Percentiles rank a stretch among this genome's conserved stretches.
Evolutionary conservation across 805 yeast genomes (phyloP).

Genomic region (Tetrapisispora arboricola): DNA sequence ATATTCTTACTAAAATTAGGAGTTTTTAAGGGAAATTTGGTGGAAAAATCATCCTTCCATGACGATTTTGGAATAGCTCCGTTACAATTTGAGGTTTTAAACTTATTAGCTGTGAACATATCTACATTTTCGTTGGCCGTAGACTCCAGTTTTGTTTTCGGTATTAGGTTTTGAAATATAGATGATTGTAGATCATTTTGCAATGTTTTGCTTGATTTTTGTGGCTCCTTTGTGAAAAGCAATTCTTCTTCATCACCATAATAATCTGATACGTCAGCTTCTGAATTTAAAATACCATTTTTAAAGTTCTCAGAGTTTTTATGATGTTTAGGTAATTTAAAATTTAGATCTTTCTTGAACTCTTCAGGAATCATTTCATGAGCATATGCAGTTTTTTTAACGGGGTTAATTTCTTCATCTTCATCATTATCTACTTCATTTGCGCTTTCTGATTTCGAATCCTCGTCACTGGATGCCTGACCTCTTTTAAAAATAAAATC

Average conservation of each 20-base stretch:
- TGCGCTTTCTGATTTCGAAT: not conserved
- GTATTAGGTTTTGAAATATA: not conserved
- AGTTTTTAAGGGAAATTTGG: constrained; percentile 6
- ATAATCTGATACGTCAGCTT: constrained; percentile 7
- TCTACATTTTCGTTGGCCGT: not conserved
- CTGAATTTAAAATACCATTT: not conserved
- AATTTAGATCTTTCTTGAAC: too few species aligned
- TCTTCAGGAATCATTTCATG: too few species aligned
- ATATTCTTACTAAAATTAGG: constrained; percentile 21
- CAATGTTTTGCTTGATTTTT: not conserved
- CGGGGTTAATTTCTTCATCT: too few species aligned
- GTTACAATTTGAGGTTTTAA: not conserved
- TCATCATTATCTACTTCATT: not conserved
- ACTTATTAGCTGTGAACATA: not conserved
- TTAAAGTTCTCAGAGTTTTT: not conserved
- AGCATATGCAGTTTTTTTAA: too few species aligned
- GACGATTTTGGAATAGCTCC: not conserved
- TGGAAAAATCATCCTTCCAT: not conserved
- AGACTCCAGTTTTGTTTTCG: not conserved
- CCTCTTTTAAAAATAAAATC: not conserved
- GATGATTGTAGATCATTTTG: not conserved
- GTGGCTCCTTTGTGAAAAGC: constrained; percentile 1
- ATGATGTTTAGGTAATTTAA: not conserved
- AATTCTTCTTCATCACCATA: constrained; percentile 9
- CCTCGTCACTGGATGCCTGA: not conserved